Base-by-base conservation (phyloP, 208 protist species). In the Trypanosoma lewisi region DNA sequence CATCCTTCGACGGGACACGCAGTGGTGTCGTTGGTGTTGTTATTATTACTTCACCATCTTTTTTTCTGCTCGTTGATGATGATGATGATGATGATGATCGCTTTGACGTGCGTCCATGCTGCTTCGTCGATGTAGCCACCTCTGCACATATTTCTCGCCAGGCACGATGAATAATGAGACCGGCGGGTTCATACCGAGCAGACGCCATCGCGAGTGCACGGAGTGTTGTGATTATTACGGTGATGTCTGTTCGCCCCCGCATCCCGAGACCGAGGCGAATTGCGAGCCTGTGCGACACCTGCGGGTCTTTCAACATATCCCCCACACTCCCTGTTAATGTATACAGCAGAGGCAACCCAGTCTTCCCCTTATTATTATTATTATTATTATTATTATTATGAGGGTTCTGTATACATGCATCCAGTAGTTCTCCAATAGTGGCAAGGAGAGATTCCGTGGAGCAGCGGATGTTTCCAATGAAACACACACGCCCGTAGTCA, bases 401-500 rank as follows among this genome's bases (percentile, higher is more conserved):
- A 9, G 45, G 1, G 16, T 16, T 9, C n/a, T 17, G 33, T 9
- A 53, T 51, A 45, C 49, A 65, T 16, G 27, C 17, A 16, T 73
- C 60, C 16, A 73, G 34, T 6, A 73, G 52, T 30, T 64, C 49
- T 36, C 16, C 45, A 63, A 73, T 57, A 16, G 25, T 44, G 33
- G 12, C 28, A 41, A 67, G 39, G 9, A 73, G 45, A 31, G 53
- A 54, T 2, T 56, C 51, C n/a, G 53, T 50, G 23, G 52, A 37
- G 25, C 25, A 31, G 9, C 53, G 33, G 25, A 72, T 70, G 23
- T 55, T 73, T 25, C 61, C 66, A n/a, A 42, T 72, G 50, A 86
- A 89, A 53, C 83, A 76, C 44, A 78, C 60, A 19, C 74, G 73
- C 28, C 70, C 47, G 39, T 74, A 62, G 58, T 89, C 83, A 17